Conservation (phyloP, 1,284 basidiomycete genomes). For the Fomitopsis palustris region DNA sequence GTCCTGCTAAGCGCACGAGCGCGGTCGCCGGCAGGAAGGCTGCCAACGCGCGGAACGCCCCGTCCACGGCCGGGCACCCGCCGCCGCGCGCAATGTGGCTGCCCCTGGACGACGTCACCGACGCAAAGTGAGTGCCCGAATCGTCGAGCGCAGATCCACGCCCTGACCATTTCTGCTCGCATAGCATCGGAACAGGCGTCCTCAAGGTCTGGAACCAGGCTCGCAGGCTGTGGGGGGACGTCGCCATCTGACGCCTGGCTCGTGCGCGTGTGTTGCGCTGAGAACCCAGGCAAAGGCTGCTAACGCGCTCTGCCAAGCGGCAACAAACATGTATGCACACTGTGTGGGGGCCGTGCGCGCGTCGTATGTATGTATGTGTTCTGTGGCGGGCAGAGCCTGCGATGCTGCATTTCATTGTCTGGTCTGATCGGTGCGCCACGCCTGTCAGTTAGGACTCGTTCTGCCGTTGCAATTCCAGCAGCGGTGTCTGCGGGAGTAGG, state of each 20-base stretch:
- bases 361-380: too few relatives aligned
- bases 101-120: slow-evolving; percentile 46
- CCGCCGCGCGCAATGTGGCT: slow-evolving; percentile 43
- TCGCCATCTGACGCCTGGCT: not conserved
- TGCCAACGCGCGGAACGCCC: slow-evolving; percentile 5
- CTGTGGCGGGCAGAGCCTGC: not conserved
- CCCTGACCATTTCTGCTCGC: not conserved
- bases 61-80: slow-evolving; percentile 6
- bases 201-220: slow-evolving; percentile 35
- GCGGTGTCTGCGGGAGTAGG: too few relatives aligned
- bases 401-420: not conserved
- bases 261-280: not conserved
- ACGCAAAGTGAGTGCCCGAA: slow-evolving; percentile 55
- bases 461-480: not conserved
- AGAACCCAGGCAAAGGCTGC: not conserved
- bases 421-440: not conserved
- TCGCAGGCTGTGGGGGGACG: slow-evolving; percentile 26
- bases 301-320: not conserved
- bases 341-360: not conserved
- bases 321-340: not conserved
- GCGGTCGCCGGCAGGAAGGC: slow-evolving; percentile 7
- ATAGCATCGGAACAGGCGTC: slow-evolving; percentile 36
- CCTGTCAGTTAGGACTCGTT: not conserved
- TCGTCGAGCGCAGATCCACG: not conserved
- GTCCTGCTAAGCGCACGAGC: not conserved